Evolutionary conservation across 2,329 filamentous ascomycete genomes (phyloP).

Genomic region (Alternaria atra): DNA sequence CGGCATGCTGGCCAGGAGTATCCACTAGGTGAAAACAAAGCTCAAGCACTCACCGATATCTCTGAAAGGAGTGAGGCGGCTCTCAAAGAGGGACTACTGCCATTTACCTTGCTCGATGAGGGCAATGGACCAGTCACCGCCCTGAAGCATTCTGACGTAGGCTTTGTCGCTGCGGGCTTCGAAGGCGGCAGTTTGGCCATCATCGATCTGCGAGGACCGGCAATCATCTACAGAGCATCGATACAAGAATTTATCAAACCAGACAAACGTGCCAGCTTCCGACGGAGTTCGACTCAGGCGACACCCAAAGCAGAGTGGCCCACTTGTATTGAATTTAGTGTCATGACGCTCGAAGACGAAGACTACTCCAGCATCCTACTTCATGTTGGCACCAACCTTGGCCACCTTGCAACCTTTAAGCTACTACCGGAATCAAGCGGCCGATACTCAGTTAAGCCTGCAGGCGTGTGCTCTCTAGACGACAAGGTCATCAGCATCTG

Average conservation of each 20-base stretch:
- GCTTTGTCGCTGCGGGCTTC: slow-evolving; percentile 88
- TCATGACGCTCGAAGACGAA: slow-evolving; percentile 89
- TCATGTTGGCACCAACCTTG: slow-evolving; percentile 87
- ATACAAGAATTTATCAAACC: slow-evolving; percentile 77
- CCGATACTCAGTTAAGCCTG: slow-evolving; percentile 76
- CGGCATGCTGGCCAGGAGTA: slow-evolving; percentile 72
- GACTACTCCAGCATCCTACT: slow-evolving; percentile 93
- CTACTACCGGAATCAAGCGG: slow-evolving; percentile 76
- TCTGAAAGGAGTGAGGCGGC: slow-evolving; percentile 73
- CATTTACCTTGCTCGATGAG: slow-evolving; percentile 82
- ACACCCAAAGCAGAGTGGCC: slow-evolving; percentile 72
- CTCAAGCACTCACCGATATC: slow-evolving; percentile 73
- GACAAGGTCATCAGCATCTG: slow-evolving; percentile 76
- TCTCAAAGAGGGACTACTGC: slow-evolving; percentile 82
- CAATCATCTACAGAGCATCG: slow-evolving; percentile 79
- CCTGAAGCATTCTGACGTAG: slow-evolving; percentile 86
- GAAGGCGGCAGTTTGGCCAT: slow-evolving; percentile 82
- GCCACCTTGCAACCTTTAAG: slow-evolving; percentile 89
- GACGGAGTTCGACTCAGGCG: slow-evolving; percentile 61
- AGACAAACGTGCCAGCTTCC: slow-evolving; percentile 79
- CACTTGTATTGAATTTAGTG: slow-evolving; percentile 86
- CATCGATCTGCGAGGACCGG: slow-evolving; percentile 86
- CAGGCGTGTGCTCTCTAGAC: slow-evolving; percentile 72
- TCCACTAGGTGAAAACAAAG: slow-evolving; percentile 59
- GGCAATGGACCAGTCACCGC: slow-evolving; percentile 82